Base-by-base conservation (phyloP, 345 rosid species). In the Euclidium syriacum region DNA sequence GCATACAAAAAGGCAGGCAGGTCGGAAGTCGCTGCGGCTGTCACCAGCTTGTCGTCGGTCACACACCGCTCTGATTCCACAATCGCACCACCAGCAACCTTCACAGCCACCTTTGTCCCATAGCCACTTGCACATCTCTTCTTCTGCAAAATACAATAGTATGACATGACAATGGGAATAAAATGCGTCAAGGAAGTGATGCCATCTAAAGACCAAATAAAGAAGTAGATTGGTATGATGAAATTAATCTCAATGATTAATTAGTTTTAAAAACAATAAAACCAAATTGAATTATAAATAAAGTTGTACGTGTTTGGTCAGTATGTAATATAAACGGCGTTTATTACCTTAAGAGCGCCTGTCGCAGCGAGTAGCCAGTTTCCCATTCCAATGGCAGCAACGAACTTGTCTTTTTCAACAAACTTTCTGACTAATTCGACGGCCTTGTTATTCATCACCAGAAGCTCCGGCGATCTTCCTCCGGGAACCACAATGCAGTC, bases 401-500 rank as follows among this genome's bases (percentile, higher is more conserved):
- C 65, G 62, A 69, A 41, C 60, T 77, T 81, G 26, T 38, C 78
- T 34, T 76, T 71, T 38, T 67, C 76, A 3, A 38, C 69, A 48
- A 81, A 81, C 4, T 47, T 60, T 17, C 34, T 76, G 27, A 81
- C 79, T 25, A 81, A 58, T n/a, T 39, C 49, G 15, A 81, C 39
- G 10, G 70, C 85, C 4, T 76, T 79, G 20, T 61, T 62, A 16
- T 76, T 67, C 72, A 74, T 65, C 14, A 81, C 79, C 51, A 81
- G 63, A 18, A 81, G 52, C 62, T 81, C 85, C 0, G 83, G 83
- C 6, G 75, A 74, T 59, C 85, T 72, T 50, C 85, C 85, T 48
- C 83, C 83, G 0, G 85, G 85, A 32, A 78, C 63, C 2, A 81
- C 70, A 10, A 81, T 61, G 50, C 85, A 76, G 47, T 81, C 83